Conservation (phyloP, 129 eudicot species). For the Helianthus annuus region DNA sequence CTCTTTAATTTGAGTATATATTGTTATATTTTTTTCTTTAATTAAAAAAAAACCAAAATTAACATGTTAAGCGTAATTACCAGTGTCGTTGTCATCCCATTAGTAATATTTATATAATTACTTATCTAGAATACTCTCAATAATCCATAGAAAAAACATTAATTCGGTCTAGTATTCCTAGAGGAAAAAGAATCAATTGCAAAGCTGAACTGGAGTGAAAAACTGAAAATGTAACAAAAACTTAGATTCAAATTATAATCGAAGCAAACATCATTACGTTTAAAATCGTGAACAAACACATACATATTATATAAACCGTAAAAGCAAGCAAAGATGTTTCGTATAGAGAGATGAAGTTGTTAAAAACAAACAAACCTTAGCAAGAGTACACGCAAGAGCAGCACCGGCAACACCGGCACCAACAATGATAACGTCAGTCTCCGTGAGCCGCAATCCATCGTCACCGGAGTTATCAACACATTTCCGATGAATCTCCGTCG, state of each 20-base stretch:
- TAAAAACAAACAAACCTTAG: slow-evolving; percentile 38
- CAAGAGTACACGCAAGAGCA: slow-evolving; percentile 68
- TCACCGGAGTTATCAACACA: slow-evolving; percentile 18
- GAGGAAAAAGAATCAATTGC: neutral
- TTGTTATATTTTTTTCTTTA: too few relatives aligned
- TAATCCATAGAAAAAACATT: neutral
- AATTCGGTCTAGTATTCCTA: neutral
- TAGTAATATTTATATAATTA: neutral
- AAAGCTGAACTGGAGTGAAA: neutral
- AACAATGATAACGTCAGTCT: slow-evolving; percentile 54
- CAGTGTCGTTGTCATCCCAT: too few relatives aligned
- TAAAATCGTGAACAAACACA: slow-evolving; percentile 7
- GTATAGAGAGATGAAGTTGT: neutral
- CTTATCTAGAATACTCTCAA: neutral
- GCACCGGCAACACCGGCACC: slow-evolving; percentile 80
- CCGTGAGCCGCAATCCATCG: slow-evolving; percentile 20
- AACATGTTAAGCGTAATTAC: too few relatives aligned
- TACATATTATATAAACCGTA: slow-evolving; percentile 14
- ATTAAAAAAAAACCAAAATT: too few relatives aligned
- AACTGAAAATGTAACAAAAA: neutral
- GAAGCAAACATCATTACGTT: neutral
- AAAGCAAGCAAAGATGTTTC: slow-evolving; percentile 22
- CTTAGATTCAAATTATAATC: neutral
- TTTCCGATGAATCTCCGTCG: slow-evolving; percentile 17
- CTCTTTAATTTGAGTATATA: too few relatives aligned